Base-by-base conservation (phyloP, 352 stramenopile species). In the Phytophthora tentaculata region DNA sequence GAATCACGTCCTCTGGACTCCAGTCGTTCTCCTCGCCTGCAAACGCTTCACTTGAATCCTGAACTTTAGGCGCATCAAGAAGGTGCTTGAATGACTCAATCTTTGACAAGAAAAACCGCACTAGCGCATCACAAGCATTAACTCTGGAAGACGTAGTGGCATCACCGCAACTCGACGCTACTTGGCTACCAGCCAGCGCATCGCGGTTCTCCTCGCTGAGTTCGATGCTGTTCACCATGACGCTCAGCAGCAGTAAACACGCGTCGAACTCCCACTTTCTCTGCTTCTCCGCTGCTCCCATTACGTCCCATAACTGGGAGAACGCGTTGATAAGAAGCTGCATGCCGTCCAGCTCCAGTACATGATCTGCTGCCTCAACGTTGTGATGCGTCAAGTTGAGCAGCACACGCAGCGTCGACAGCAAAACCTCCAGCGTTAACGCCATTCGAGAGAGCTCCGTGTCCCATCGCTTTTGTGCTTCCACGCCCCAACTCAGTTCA, bases 321-420 rank as follows among this genome's bases (percentile, higher is more conserved):
- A 94, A 93, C 0, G 71, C 64, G 7, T 56, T 32, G 45, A 87
- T 77, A 16, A 93, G 51, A 10, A 80, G 61, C 3, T 68, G 48
- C 53, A 81, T 91, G 0, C 87, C 85, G 13, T 65, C 45, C 5
- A 83, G 49, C 2, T 37, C 41, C 17, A 74, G 44, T 8, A 95
- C 63, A 20, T 89, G 73, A 0, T 10, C 52, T 19, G 80, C 77
- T 52, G 84, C 83, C 7, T 78, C 72, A 24, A 67, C 49, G 19
- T 88, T 92, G 58, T 91, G 83, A 43, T 95, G 87, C 1, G 87
- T 92, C 19, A 95, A 74, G 57, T 95, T 95, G 67, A 94, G 88
- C 14, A 94, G 37, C 19, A 94, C 80, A 13, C 85, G 80, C 44
- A 93, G 44, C 10, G 72, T 53, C 2, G 73, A 73, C 17, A 90